These are phyloP conservation scores for Solidago caesia DNA, from an alignment of 129 eudicot species.

Conservation along the genomic window DNA sequence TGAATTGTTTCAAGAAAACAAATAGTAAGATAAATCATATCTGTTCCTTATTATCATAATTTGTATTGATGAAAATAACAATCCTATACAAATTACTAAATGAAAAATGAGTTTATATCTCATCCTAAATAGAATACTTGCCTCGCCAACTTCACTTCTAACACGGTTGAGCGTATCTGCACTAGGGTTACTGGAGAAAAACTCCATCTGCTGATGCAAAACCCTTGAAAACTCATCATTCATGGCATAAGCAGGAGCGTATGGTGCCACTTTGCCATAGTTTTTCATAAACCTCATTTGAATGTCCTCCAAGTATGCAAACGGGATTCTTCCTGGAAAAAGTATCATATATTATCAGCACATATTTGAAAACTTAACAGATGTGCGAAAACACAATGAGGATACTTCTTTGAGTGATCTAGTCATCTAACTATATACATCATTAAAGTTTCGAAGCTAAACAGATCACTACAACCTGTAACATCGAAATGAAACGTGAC, in stretches of 20 bases:
- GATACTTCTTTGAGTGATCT: background rate
- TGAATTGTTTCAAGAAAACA: background rate
- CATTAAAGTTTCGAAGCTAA: background rate
- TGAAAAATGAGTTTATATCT: background rate
- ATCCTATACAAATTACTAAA: background rate
- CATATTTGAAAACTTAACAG: background rate
- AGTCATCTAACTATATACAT: background rate
- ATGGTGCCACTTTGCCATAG: slow-evolving; percentile 81
- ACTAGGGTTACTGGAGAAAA: slow-evolving; percentile 92
- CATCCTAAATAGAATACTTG: slow-evolving; percentile 38
- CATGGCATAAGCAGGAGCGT: slow-evolving; percentile 98
- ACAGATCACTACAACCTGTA: background rate
- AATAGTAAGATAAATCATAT: background rate
- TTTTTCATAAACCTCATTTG: slow-evolving; percentile 97
- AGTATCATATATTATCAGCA: slow-evolving; percentile 20
- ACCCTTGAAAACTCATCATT: slow-evolving; percentile 99
- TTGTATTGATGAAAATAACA: background rate
- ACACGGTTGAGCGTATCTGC: slow-evolving; percentile 95
- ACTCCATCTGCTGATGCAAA: slow-evolving; percentile 98
- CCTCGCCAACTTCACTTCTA: slow-evolving; percentile 97
- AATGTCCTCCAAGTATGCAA: slow-evolving; percentile 91
- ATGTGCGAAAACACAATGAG: background rate
- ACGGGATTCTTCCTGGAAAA: slow-evolving; percentile 88
- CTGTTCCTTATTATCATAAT: background rate
- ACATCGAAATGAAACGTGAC: background rate